Conservation (phyloP, 169 alveolate species). For the Plasmodium fragile region DNA sequence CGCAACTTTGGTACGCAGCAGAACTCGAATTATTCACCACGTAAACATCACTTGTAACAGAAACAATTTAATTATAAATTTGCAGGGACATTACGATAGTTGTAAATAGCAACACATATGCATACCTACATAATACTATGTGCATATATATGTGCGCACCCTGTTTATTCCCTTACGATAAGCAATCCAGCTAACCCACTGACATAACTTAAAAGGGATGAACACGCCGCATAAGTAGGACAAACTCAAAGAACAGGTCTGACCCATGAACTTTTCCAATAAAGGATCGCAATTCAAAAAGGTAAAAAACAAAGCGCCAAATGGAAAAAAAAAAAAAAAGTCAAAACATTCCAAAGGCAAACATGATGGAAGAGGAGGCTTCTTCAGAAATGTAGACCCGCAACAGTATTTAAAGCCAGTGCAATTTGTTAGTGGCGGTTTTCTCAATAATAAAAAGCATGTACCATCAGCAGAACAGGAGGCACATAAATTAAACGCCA, state of each 20-base stretch:
- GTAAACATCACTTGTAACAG: background rate
- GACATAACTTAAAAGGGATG: background rate
- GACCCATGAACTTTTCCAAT: slow-evolving; percentile 15
- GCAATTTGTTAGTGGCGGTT: slow-evolving; percentile 65
- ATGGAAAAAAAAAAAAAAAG: slow-evolving; percentile 48
- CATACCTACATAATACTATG: background rate
- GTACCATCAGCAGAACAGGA: slow-evolving; percentile 1
- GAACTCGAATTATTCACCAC: background rate
- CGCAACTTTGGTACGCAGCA: background rate
- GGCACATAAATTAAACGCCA: background rate
- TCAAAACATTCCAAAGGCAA: background rate
- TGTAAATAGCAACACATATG: background rate
- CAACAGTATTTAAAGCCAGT: slow-evolving; percentile 58
- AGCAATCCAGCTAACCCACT: background rate
- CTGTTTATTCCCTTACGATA: background rate
- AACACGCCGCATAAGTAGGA: background rate
- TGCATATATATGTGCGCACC: background rate
- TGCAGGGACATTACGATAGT: background rate
- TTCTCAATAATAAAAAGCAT: slow-evolving; percentile 23
- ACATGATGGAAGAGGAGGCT: background rate
- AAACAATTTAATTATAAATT: background rate
- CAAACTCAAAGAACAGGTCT: slow-evolving; percentile 28
- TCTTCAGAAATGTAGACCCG: slow-evolving; percentile 11
- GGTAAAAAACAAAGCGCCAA: background rate
- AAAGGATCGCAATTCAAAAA: slow-evolving; percentile 2